Percentiles rank a stretch among this genome's conserved stretches.
Conservation (phyloP, 768 basidiomycete genomes). For the Trametes maxima region DNA sequence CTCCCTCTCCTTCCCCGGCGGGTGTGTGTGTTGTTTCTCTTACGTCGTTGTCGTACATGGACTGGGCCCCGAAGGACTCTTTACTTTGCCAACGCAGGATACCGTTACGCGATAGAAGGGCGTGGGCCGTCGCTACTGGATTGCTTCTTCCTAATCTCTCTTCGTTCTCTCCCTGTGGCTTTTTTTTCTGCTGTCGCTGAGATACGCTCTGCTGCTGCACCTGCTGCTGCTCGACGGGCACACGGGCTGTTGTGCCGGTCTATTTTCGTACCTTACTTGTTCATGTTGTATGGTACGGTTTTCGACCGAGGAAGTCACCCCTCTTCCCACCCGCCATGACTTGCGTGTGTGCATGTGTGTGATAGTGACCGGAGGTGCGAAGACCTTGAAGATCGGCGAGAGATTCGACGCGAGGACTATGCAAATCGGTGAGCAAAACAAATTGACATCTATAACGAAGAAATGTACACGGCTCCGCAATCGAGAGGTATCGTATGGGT, state of each 20-base stretch:
- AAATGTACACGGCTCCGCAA: background rate
- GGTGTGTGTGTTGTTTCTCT: background rate
- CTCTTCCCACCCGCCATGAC: background rate
- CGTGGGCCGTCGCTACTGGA: conserved; percentile 1
- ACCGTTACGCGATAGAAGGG: conserved; percentile 12
- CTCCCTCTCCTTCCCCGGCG: background rate
- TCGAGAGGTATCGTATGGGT: conserved; percentile 3
- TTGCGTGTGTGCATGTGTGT: background rate
- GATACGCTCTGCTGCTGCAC: background rate
- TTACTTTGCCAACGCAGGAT: conserved; percentile 4
- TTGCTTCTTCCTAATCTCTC: conserved; percentile 10
- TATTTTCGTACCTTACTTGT: conserved; percentile 10
- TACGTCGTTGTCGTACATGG: background rate
- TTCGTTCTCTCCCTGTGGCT: background rate
- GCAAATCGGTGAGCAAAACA: background rate
- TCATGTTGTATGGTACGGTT: conserved; percentile 5
- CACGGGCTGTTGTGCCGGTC: conserved; percentile 10
- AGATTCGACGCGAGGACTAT: too few relatives aligned
- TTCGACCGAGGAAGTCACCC: conserved; percentile 16
- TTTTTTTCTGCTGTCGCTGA: background rate
- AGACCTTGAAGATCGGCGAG: background rate
- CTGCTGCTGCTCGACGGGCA: conserved; percentile 11
- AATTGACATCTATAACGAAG: background rate
- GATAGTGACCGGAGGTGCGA: background rate
- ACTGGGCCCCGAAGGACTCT: conserved; percentile 7